Evolutionary conservation across 2,329 filamentous ascomycete genomes (phyloP), one percentile per base, ranked within the genome.

Genomic region (Diaporthe capsici): DNA sequence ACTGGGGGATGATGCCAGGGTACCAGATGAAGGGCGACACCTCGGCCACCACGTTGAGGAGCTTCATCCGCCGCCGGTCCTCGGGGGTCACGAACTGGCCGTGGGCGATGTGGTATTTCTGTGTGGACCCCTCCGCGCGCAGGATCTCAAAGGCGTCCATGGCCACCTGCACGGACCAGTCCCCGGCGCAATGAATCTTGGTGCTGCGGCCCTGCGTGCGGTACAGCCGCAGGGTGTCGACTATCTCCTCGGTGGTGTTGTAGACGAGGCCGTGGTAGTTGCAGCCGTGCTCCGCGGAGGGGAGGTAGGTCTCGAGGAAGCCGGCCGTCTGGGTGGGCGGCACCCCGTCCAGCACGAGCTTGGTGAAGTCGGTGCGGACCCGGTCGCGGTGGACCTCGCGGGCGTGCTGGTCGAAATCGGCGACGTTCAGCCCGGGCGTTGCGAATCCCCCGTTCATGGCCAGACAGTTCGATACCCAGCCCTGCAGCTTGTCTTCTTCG

Each of bases 61-160:
- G n/a, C 39, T 44, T 44, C 60, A 63, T 63, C 7, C 60, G 60
- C 39, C 20, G n/a, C 1, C 39, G 60, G 15, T 63, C 60, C 60
- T 63, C 60, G 39, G 60, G 60, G 5, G 60, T 63, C 13, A 63
- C 60, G 39, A 63, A 63, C 8, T 63, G 60, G 25, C 60, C 60
- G 60, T 63, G 60, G 3, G 60, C 60, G 5, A 63, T 47, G 15
- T 63, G 60, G 25, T 63, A 63, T 0, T 25, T 44, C 39, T 63
- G 60, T 9, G 60, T 47, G 3, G 60, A 63, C 2, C 60, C 60
- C 15, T 63, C 60, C 0, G 5, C 8, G 1, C 60, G 60, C 2
- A 63, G 17, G 13, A 63, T 15, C 17, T 63, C 39, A 2, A 63
- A 63, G 4, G 60, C 60, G 9, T 63, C 60, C 60, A 63, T 44